Base-by-base conservation (phyloP, 202 grass and related monocot genomes). In the Hordeum pubiflorum region DNA sequence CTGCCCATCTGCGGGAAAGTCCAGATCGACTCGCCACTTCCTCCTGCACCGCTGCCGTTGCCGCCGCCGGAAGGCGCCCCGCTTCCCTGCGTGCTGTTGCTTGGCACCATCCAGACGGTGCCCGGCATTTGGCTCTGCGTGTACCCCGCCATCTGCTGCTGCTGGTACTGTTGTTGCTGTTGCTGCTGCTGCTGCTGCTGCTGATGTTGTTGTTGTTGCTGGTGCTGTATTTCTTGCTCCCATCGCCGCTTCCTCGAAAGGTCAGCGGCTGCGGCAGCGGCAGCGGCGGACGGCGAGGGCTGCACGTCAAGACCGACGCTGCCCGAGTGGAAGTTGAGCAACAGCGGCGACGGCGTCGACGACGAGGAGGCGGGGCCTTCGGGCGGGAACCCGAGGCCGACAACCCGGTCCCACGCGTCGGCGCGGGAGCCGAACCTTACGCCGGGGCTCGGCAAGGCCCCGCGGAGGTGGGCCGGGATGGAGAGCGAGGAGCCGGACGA, bases 101-200 rank as follows among this genome's bases (percentile, higher is more conserved):
- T 95, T 62, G 96, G 84, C 37, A 95, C 90, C 96, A 95, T 98
- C 96, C 92, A 98, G 66, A 94, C 84, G 22, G 90, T 88, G 12
- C 92, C 90, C 1, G 92, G 86, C 54, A 95, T 88, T 79, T 93
- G 92, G 84, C 92, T 89, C 87, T 97, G 92, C 36, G 82, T 97
- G 88, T 94, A 97, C 46, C 94, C 89, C 0, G 90, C 88, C 86
- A 97, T 92, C 82, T 92, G 94, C 20, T 92, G 94, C 20, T 92
- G 94, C 74, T 97, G 93, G 56, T 87, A 83, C 17, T 89, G 88
- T 13, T 87, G 86, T 1, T 81, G 90, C 5, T 87, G 87, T 7
- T 87, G 85, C 1, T 80, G 83, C 1, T 84, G 90, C 5, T 87
- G 87, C 9, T 87, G 85, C 1, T 80, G 83, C 1, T 84, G 88